These are phyloP conservation scores for Elasticomyces elasticus DNA, from an alignment of 495 filamentous ascomycete species.

Conservation along the genomic window DNA sequence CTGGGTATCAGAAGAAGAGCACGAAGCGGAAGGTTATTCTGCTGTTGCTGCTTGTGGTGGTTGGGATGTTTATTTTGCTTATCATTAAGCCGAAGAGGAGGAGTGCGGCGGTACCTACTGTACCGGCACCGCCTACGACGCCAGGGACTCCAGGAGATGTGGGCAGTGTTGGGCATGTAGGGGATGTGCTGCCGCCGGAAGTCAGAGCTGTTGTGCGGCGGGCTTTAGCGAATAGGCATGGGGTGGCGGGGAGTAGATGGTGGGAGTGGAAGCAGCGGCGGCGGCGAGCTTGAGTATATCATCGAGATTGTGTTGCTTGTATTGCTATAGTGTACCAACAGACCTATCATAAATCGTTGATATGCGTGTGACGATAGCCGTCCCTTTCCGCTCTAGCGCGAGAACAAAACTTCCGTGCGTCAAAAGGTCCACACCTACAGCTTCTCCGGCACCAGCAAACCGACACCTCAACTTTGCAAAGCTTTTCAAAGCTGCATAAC, in stretches of 20 bases:
- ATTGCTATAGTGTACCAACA: not conserved
- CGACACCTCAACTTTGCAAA: too few species aligned
- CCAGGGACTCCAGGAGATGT: too few species aligned
- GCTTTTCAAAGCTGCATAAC: too few species aligned
- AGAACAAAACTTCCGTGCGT: too few species aligned
- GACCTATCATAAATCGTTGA: too few species aligned
- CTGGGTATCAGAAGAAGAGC: conserved; percentile 77
- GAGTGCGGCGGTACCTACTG: conserved; percentile 2
- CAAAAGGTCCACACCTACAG: too few species aligned
- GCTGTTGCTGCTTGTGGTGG: conserved; percentile 69
- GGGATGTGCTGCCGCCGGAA: conserved; percentile 3
- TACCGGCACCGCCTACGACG: not conserved
- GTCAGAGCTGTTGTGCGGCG: not conserved
- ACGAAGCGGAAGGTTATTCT: conserved; percentile 88
- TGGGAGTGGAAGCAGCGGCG: conserved; percentile 11
- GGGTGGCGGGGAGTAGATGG: not conserved
- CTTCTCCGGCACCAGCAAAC: too few species aligned
- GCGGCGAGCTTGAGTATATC: not conserved
- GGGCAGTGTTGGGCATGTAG: not conserved
- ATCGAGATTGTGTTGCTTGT: not conserved
- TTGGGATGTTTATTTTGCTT: conserved; percentile 78
- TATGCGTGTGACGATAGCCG: too few species aligned
- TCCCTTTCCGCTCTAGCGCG: too few species aligned
- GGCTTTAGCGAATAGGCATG: not conserved
- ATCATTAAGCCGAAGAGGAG: conserved; percentile 61